A percentile compares a stretch with the other conserved stretches of the same genome.
Evolutionary conservation across 768 basidiomycete species (phyloP).

Genomic region (Rubroboletus satanas): DNA sequence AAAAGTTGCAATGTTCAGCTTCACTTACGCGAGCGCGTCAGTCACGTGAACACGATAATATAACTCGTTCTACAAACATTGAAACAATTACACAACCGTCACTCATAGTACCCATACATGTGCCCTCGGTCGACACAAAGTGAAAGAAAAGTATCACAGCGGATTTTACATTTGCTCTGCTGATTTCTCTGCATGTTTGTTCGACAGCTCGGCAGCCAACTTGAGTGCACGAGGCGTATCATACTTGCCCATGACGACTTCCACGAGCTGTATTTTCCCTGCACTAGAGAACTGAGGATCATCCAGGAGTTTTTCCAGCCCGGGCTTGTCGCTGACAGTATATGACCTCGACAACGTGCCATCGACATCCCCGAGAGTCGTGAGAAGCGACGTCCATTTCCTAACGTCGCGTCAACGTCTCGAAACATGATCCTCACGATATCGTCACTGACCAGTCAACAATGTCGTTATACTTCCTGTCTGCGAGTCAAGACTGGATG

Average conservation of each 20-base stretch:
- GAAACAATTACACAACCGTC: not conserved
- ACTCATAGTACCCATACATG: constrained; percentile 1
- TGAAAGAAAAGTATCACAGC: not conserved
- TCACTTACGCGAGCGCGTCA: constrained; percentile 15
- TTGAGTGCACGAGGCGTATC: constrained; percentile 70
- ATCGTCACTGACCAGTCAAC: constrained; percentile 52
- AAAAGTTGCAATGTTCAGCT: constrained; percentile 2
- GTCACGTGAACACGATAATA: constrained; percentile 23
- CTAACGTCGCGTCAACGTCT: constrained; percentile 19
- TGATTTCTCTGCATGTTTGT: constrained; percentile 13
- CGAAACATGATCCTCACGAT: not conserved
- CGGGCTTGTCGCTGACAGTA: constrained; percentile 61
- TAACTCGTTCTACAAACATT: not conserved
- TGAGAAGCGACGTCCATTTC: constrained; percentile 67
- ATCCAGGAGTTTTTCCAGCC: constrained; percentile 65
- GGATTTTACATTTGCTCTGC: constrained; percentile 18
- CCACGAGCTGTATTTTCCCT: constrained; percentile 72
- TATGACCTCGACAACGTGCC: constrained; percentile 55
- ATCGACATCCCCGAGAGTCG: constrained; percentile 49
- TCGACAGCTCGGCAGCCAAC: constrained; percentile 42
- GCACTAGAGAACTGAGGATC: constrained; percentile 58
- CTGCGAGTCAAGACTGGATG: not conserved
- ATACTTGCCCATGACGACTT: constrained; percentile 67
- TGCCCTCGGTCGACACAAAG: not conserved
- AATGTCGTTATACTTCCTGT: constrained; percentile 84